phyloP scores from a whole-genome alignment of 371 early-diverging fungal genomes.

The Mortierella sp. region DNA sequence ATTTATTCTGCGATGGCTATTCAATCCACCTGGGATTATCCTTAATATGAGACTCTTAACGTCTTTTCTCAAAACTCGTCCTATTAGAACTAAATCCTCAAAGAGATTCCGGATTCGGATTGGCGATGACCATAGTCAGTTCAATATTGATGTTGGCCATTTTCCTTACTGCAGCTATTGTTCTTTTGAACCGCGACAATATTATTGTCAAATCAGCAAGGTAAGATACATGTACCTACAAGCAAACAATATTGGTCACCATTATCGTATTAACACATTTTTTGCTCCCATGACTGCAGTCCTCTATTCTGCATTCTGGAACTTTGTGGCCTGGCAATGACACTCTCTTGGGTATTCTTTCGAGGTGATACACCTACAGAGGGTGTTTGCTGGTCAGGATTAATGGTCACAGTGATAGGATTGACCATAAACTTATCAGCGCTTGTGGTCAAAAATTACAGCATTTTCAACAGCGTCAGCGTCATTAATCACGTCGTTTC shows the following conservation, averaged over 20 bases:
- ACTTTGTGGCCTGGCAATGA: slow-evolving; percentile 60
- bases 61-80: neutral
- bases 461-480: slow-evolving; percentile 64
- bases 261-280: too few relatives aligned
- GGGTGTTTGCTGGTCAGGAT: slow-evolving; percentile 54
- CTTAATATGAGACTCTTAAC: too few relatives aligned
- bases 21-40: too few relatives aligned
- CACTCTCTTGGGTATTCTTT: slow-evolving; percentile 59
- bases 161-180: slow-evolving; percentile 56
- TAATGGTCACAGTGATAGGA: slow-evolving; percentile 9
- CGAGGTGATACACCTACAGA: slow-evolving; percentile 50
- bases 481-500: slow-evolving; percentile 49
- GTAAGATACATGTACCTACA: slow-evolving; percentile 38
- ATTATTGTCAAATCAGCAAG: slow-evolving; percentile 68
- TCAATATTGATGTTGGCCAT: slow-evolving; percentile 56
- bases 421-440: slow-evolving; percentile 29
- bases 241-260: neutral
- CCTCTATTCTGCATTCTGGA: slow-evolving; percentile 69
- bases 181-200: slow-evolving; percentile 59
- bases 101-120: slow-evolving; percentile 50
- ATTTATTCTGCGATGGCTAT: too few relatives aligned
- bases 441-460: slow-evolving; percentile 70
- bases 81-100: slow-evolving; percentile 56
- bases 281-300: slow-evolving; percentile 48
- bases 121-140: slow-evolving; percentile 55